Conservation (phyloP, 169 alveolate species). For the Eimeria sp. region DNA sequence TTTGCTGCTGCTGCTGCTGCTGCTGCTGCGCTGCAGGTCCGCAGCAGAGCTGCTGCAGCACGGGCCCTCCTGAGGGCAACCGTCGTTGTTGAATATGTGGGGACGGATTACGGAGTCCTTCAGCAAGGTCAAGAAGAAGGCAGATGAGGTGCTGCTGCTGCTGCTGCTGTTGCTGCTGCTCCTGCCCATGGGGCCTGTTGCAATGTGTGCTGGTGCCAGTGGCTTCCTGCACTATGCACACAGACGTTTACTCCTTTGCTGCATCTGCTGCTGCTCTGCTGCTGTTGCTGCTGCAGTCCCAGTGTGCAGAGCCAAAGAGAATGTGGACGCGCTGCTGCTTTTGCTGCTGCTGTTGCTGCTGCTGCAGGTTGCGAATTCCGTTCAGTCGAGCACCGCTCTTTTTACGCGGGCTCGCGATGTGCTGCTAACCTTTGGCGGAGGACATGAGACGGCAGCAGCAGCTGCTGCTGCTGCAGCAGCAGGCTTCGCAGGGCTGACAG, state of each 20-base stretch:
- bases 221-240: too few relatives aligned
- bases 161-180: background rate
- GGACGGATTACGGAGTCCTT: conserved; percentile 64
- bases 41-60: background rate
- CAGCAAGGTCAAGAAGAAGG: conserved; percentile 74
- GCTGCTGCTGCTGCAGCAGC: conserved; percentile 60
- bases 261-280: background rate
- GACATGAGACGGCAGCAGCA: conserved; percentile 5
- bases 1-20: background rate
- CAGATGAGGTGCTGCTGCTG: conserved; percentile 71
- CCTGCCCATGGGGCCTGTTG: too few relatives aligned
- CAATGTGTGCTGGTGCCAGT: too few relatives aligned
- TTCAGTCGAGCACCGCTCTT: conserved; percentile 48
- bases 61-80: background rate
- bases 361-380: conserved; percentile 73
- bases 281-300: background rate
- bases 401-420: conserved; percentile 74
- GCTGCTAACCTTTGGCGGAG: conserved; percentile 71
- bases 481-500: conserved; percentile 30
- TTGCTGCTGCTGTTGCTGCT: background rate
- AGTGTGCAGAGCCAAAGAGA: too few relatives aligned
- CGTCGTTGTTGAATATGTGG: conserved; percentile 61
- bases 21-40: background rate
- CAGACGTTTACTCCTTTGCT: too few relatives aligned
- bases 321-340: background rate